Base-by-base conservation (phyloP, 768 basidiomycete genomes). In the Podaxis sp. region DNA sequence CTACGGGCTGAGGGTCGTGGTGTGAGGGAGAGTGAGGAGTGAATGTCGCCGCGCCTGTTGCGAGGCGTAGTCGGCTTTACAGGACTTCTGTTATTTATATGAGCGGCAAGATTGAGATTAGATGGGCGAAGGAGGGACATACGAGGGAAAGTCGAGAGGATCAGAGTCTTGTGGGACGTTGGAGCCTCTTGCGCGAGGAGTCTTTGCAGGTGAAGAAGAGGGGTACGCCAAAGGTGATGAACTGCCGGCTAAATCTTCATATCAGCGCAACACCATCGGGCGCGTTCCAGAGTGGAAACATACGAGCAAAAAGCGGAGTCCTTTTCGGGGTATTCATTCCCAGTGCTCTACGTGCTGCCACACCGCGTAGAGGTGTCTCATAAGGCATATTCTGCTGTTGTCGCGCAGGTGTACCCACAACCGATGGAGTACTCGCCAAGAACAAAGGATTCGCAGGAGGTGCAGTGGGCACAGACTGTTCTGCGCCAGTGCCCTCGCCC, bases 41-140 rank as follows among this genome's bases (percentile, higher is more conserved):
- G 94, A 41, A 97, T 96, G 68, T 97, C 95, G 3, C 95, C 95
- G 38, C 95, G 85, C 37, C 87, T 82, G 67, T 90, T 90, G 70
- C 82, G 86, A 13, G 86, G 91, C 0, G 91, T 91, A 7, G 81
- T 80, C 68, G 73, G 74, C 33, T 72, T 70, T 4, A 76, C 71
- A 15, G 87, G 87, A 66, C 82, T 87, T 74, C 86, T 87, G 66
- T 54, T 20, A 33, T 56, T 20, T 37, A 46, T 37, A 63, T 40
- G 1, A 41, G 44, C 7, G 64, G n/a, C 22, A 22, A 41, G 33
- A 26, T 17, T 13, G 52, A 36, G 33, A 26, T 44, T 13, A 37
- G 33, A 41, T 5, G 37, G 60, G 36, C 24, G 36, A n/a, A 4
- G 24, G 33, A 36, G 3, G 13, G 33, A 75, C 85, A 64, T 68